Evolutionary conservation across 768 basidiomycete species (phyloP), one percentile per base, ranked within the genome.

Genomic region (Clathrus columnatus): DNA sequence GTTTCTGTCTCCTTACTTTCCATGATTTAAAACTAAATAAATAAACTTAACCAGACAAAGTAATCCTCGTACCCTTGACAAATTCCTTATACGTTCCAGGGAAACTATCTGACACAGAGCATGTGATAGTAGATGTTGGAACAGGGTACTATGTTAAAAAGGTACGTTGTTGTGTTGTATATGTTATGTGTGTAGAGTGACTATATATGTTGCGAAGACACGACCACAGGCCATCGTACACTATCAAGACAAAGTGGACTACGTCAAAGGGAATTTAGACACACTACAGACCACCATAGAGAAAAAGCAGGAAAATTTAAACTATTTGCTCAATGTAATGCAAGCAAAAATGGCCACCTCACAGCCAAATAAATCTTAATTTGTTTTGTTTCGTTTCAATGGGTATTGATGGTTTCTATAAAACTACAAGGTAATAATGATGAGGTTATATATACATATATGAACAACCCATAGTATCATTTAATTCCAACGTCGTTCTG

Each of bases 111-210:
- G 87, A 96, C 64, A 69, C 80, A 0, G 86, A 92, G 45, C 80
- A 91, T 61, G 94, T 99, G 47, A 84, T 98, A 59, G 82, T 98
- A 36, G 96, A 99, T 67, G 78, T 98, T 24, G 96, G 96, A 1
- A 98, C 95, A 0, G 95, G 96, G 0, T 99, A 97, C 69, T 97
- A 85, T 61, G 88, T 98, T 17, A 84, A 90, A 70, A 99, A 98
- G 79, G 96, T 91, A 47, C 44, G 73, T 60, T 23, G 11, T 14
- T n/a, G 8, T 53, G 20, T 36, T 29, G 23, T 21, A 18, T 51
- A 8, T 26, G 20, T 52, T 51, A 24, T 60, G 32, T 11, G 11
- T 21, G 20, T n/a, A n/a, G 10, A 48, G 6, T 26, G 29, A 17
- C 45, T 29, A 26, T 36, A 23, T 54, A 14, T 50, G 26, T 51